Conservation (phyloP, 1,284 basidiomycete species). For the Neonothopanus nambi region DNA sequence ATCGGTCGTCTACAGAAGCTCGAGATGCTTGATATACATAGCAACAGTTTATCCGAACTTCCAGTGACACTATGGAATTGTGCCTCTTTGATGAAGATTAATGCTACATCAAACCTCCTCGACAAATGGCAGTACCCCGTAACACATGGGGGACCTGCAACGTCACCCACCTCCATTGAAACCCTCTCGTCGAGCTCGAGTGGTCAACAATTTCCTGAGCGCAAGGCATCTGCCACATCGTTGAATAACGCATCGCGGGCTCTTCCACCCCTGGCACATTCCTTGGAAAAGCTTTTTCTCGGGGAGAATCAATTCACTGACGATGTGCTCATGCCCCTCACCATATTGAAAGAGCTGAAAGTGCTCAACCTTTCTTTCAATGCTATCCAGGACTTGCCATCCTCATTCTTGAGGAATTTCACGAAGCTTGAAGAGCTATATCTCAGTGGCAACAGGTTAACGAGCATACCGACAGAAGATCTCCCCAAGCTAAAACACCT, state of each 20-base stretch:
- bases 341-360: constrained; percentile 73
- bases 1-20: constrained; percentile 82
- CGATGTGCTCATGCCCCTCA: constrained; percentile 77
- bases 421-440: constrained; percentile 82
- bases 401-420: constrained; percentile 74
- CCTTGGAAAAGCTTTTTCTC: constrained; percentile 78
- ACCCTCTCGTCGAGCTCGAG: not conserved
- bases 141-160: not conserved
- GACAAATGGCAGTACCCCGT: constrained; percentile 62
- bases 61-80: constrained; percentile 87
- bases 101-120: constrained; percentile 89
- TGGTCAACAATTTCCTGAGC: constrained; percentile 20
- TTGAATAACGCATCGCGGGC: constrained; percentile 20
- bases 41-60: constrained; percentile 85
- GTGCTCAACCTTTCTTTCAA: constrained; percentile 96
- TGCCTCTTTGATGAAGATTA: constrained; percentile 72
- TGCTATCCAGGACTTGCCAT: constrained; percentile 88
- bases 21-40: constrained; percentile 84
- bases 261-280: constrained; percentile 66
- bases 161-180: not conserved
- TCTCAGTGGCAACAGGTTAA: constrained; percentile 91
- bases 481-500: constrained; percentile 70
- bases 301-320: constrained; percentile 91
- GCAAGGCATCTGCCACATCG: constrained; percentile 49
- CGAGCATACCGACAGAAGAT: constrained; percentile 88